phyloP scores from a whole-genome alignment of 208 protist genomes.

The Crithidia mellificae region DNA sequence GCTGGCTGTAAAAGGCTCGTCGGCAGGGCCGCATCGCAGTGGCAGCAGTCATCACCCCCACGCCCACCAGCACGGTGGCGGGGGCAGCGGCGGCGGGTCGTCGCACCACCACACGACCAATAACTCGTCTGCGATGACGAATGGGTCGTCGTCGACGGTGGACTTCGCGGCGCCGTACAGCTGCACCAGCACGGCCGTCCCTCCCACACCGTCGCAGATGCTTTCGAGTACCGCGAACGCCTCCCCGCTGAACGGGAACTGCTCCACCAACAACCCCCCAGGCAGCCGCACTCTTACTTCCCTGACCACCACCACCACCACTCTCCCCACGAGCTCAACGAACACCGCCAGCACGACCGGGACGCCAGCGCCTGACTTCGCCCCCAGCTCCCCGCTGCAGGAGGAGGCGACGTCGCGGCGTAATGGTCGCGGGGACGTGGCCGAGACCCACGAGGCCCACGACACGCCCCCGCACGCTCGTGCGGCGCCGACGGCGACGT shows the following conservation, averaged over 20 bases:
- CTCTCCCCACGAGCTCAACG: background rate
- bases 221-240: background rate
- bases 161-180: conserved; percentile 6
- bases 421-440: too few species aligned
- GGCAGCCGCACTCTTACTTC: background rate
- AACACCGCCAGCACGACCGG: background rate
- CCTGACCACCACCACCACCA: background rate
- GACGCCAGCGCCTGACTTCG: background rate
- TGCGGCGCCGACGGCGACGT: too few species aligned
- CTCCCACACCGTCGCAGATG: background rate
- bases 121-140: background rate
- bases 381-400: background rate
- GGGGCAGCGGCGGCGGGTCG: background rate
- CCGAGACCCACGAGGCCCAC: too few species aligned
- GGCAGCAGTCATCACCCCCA: too few species aligned
- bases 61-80: background rate
- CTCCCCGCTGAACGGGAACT: background rate
- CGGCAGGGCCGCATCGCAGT: too few species aligned
- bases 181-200: conserved; percentile 12
- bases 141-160: background rate
- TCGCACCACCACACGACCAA: background rate
- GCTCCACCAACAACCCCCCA: background rate
- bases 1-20: background rate
- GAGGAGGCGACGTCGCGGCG: background rate
- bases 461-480: too few species aligned